A percentile compares a stretch with the other conserved stretches of the same genome.
phyloP scores from a whole-genome alignment of 306 rosid genomes.

The Cercis canadensis region DNA sequence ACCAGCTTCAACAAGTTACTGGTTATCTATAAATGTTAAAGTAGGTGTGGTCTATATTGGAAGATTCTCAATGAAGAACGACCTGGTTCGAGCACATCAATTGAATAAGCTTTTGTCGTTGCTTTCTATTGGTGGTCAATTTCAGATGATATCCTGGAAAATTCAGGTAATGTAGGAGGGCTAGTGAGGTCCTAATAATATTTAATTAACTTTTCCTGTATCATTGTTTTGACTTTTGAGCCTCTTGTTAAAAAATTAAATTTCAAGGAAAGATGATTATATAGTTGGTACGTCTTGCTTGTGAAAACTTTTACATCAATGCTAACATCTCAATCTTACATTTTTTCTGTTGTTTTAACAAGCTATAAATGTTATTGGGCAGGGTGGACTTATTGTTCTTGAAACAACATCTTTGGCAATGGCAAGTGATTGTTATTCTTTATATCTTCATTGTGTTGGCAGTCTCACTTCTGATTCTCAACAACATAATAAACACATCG shows the following conservation, averaged over 20 bases:
- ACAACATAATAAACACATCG: conserved; percentile 37
- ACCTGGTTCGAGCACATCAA: conserved; percentile 60
- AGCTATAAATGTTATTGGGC: conserved; percentile 50
- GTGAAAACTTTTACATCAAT: conserved; percentile 14
- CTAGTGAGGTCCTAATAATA: too few relatives aligned
- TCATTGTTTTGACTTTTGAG: conserved; percentile 30
- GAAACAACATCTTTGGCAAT: conserved; percentile 66
- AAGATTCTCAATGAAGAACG: conserved; percentile 64
- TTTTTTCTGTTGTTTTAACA: conserved; percentile 33
- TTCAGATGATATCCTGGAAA: conserved; percentile 60
- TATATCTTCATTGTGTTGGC: conserved; percentile 51
- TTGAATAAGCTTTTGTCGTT: conserved; percentile 53
- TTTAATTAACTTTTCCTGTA: conserved; percentile 19
- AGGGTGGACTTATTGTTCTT: conserved; percentile 83
- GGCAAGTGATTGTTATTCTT: conserved; percentile 50
- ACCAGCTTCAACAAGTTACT: conserved; percentile 46
- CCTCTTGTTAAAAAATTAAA: conserved; percentile 27
- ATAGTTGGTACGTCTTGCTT: conserved; percentile 20
- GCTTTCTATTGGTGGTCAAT: conserved; percentile 69
- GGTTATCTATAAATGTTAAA: conserved; percentile 59
- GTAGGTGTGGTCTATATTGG: conserved; percentile 62
- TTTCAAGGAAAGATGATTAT: conserved; percentile 19
- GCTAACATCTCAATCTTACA: conserved; percentile 25
- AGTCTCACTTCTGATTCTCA: conserved; percentile 51
- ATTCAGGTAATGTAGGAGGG: conserved; percentile 79